Evolutionary conservation across 208 protist genomes (phyloP), one percentile per base, ranked within the genome.

Genomic region (Trypanosoma mega): DNA sequence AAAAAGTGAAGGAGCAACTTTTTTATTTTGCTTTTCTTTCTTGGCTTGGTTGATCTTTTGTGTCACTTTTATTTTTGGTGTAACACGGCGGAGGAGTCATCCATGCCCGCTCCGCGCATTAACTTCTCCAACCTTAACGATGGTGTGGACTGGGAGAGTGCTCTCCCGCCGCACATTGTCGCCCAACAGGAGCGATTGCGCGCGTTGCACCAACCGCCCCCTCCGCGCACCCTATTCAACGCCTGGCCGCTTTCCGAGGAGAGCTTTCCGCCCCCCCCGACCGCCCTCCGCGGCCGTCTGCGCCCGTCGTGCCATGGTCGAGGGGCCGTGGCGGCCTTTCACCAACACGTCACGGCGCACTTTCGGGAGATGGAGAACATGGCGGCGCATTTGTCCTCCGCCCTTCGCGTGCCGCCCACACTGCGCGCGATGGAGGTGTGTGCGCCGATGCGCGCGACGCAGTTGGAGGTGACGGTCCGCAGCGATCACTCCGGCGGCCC

Each of bases 111-210:
- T 31, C 9, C 9, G 9, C 44, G 43, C 31, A 54, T 68, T 16
- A 51, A 74, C 53, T 74, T 74, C 48, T 49, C 37, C 18, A 66
- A 74, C 29, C 24, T 76, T 3, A 45, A 66, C 30, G 69, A 76
- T 49, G 69, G 69, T 29, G 56, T 76, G 49, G 69, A 76, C 44
- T 76, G 69, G 69, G 37, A 12, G 24, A 63, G 71, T 37, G 63
- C 53, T 2, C 16, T 76, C 34, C 69, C 69, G 16, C 69, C 69
- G 29, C 52, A 68, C 31, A 61, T 69, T 37, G 16, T 37, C 50
- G 45, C 39, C 8, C 68, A 63, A 31, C 36, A 37, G 26, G 34
- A 65, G 20, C 1, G 11, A 45, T 20, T 58, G 16, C 53, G 44
- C 16, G 36, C 21, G 3, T 44, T 20, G 36, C 34, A 51, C 2